Evolutionary conservation across 1,284 basidiomycete genomes (phyloP), one percentile per base, ranked within the genome.

Genomic region (Neonothopanus nambi): DNA sequence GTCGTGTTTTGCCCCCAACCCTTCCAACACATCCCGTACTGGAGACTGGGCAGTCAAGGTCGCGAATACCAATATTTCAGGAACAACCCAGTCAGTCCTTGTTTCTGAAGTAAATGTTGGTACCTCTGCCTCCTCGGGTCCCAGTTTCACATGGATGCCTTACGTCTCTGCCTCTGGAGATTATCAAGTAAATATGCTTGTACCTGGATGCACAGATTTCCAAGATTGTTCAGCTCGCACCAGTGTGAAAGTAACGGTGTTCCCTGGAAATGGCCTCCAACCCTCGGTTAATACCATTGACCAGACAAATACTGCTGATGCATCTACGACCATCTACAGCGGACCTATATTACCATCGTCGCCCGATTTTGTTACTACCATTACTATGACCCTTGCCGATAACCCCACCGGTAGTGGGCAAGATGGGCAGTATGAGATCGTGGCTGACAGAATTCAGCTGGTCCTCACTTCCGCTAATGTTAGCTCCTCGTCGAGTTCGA

Each of bases 141-240:
- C 93, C 9, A 85, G 82, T 37, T 84, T 97, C 64, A 95, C 91
- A 0, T 98, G 93, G 85, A 81, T 85, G 69, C 93, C 95, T 0
- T 94, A 93, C 64, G 88, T 98, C 20, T 91, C 91, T 0, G 87
- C 91, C 17, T 82, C 91, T 1, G 97, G 94, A 36, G 75, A 84
- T 57, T 99, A 99, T 70, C 81, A 90, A 44, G 79, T 98, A 61
- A 89, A 87, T 69, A 67, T 98, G 52, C 79, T 91, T 55, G 81
- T 96, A 21, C 96, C 96, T 0, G 95, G 95, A 11, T 99, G 96
- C 71, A 72, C 74, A 2, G 72, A 85, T 53, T 81, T 93, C 62
- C 84, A 88, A 56, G 90, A 96, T 64, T 99, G 96, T 65, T 74
- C 69, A 18, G 70, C 78, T 21, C 85, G 97, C 13, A 97, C 95